Evolutionary conservation across 2,329 filamentous ascomycete genomes (phyloP).

Genomic region (Xylariaceae sp.): DNA sequence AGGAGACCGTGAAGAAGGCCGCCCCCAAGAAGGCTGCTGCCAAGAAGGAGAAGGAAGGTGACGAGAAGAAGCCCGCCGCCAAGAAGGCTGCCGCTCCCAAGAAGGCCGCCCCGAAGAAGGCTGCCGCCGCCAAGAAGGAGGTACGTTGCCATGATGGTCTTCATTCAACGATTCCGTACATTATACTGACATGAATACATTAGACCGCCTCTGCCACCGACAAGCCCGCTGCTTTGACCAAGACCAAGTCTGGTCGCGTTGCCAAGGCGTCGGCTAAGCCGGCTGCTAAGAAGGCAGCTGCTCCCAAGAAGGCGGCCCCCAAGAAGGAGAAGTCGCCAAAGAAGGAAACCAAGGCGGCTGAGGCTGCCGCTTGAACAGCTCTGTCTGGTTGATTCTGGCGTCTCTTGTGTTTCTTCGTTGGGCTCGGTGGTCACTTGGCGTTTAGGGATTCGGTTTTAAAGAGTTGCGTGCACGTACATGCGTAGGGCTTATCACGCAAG

Average conservation of each 20-base stretch:
- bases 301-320: constrained; percentile 38
- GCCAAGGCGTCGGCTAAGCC: constrained; percentile 58
- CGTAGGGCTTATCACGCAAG: constrained; percentile 26
- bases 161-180: background rate
- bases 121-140: constrained; percentile 35
- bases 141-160: constrained; percentile 18
- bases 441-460: constrained; percentile 33
- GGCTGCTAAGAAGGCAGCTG: constrained; percentile 38
- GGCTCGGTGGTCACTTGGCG: constrained; percentile 31
- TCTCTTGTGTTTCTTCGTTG: constrained; percentile 29
- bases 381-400: constrained; percentile 25
- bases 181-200: constrained; percentile 11
- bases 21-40: constrained; percentile 35
- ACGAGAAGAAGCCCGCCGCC: constrained; percentile 57
- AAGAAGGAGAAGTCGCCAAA: constrained; percentile 42
- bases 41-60: constrained; percentile 46
- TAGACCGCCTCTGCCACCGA: constrained; percentile 48
- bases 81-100: constrained; percentile 74
- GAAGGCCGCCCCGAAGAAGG: constrained; percentile 40
- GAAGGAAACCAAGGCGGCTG: constrained; percentile 34
- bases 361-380: constrained; percentile 27
- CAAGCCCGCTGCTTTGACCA: constrained; percentile 43
- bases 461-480: constrained; percentile 25
- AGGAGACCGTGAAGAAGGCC: constrained; percentile 25
- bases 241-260: constrained; percentile 76